These are phyloP conservation scores for Chytriomyces sp. DNA, from an alignment of 192 early-diverging fungal genomes.

Conservation along the genomic window DNA sequence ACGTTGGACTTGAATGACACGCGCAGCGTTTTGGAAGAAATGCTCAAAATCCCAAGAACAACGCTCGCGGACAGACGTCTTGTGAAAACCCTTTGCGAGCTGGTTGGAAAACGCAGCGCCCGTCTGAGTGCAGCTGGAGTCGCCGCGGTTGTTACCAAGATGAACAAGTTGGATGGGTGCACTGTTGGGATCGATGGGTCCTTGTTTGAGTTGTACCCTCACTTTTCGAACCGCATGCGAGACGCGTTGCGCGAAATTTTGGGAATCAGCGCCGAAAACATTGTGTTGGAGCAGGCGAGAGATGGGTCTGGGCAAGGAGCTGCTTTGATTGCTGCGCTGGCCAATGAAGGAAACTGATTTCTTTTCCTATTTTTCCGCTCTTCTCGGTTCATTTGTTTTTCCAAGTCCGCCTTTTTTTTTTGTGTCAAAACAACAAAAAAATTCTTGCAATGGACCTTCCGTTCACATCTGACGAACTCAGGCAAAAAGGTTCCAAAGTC, in stretches of 20 bases:
- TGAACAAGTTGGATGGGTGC: conserved; percentile 55
- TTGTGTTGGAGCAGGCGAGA: conserved; percentile 73
- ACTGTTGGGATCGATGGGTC: conserved; percentile 91
- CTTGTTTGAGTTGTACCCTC: conserved; percentile 87
- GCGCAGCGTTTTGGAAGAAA: conserved; percentile 64
- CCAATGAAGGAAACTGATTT: conserved; percentile 8
- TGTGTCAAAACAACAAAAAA: too few relatives aligned
- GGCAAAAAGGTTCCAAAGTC: conserved; percentile 8
- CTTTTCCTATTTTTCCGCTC: too few relatives aligned
- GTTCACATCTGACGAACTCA: conserved; percentile 13
- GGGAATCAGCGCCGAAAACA: conserved; percentile 59
- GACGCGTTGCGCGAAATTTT: conserved; percentile 75
- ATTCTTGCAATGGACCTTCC: too few relatives aligned
- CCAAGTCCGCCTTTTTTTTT: too few relatives aligned
- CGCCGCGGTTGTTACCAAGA: conserved; percentile 73
- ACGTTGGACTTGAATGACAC: conserved; percentile 64
- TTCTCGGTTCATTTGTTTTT: too few relatives aligned
- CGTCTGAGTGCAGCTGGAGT: conserved; percentile 68
- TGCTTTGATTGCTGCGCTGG: conserved; percentile 57
- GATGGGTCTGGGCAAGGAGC: conserved; percentile 79
- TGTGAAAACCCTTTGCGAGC: conserved; percentile 72
- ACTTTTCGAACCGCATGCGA: conserved; percentile 79
- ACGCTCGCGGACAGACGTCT: conserved; percentile 71
- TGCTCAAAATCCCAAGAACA: conserved; percentile 67
- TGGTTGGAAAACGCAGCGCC: conserved; percentile 84